phyloP scores from a whole-genome alignment of 805 yeast genomes.

The Priceomyces carsonii region DNA sequence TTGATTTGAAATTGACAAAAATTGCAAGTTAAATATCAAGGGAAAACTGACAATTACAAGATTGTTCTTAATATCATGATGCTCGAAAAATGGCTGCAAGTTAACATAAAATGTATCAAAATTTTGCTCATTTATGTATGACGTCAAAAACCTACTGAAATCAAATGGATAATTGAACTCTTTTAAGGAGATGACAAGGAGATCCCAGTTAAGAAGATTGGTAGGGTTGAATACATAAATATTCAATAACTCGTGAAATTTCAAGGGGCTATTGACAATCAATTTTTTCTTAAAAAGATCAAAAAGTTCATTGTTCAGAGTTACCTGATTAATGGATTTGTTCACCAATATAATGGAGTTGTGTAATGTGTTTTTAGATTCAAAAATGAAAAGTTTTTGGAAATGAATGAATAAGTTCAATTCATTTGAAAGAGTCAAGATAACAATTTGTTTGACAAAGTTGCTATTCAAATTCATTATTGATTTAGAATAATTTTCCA shows the following conservation, averaged over 20 bases:
- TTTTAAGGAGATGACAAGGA: slow-evolving; percentile 46
- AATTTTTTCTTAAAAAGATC: slow-evolving; percentile 49
- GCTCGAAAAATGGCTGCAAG: slow-evolving; percentile 16
- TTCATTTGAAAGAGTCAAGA: slow-evolving; percentile 36
- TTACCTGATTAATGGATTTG: slow-evolving; percentile 31
- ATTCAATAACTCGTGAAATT: slow-evolving; percentile 50
- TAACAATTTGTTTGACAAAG: slow-evolving; percentile 26
- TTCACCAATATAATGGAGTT: slow-evolving; percentile 55
- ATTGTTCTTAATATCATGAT: slow-evolving; percentile 45
- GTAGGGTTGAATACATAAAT: slow-evolving; percentile 47
- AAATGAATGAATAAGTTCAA: slow-evolving; percentile 22
- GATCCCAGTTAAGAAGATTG: slow-evolving; percentile 42
- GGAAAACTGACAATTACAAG: slow-evolving; percentile 55
- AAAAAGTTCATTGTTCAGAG: slow-evolving; percentile 25
- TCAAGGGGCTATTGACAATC: slow-evolving; percentile 51
- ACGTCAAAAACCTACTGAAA: slow-evolving; percentile 15
- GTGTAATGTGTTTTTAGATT: slow-evolving; percentile 46
- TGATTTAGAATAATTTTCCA: slow-evolving; percentile 27
- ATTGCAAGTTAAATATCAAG: slow-evolving; percentile 38
- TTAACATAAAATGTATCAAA: slow-evolving; percentile 17
- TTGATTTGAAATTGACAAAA: slow-evolving; percentile 24
- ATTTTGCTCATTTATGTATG: slow-evolving; percentile 15
- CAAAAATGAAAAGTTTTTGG: slow-evolving; percentile 23
- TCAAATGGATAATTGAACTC: slow-evolving; percentile 39
- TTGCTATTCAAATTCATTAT: slow-evolving; percentile 19